These are phyloP conservation scores for Seiridium unicorne DNA, from an alignment of 2,329 filamentous ascomycete genomes.

Conservation along the genomic window DNA sequence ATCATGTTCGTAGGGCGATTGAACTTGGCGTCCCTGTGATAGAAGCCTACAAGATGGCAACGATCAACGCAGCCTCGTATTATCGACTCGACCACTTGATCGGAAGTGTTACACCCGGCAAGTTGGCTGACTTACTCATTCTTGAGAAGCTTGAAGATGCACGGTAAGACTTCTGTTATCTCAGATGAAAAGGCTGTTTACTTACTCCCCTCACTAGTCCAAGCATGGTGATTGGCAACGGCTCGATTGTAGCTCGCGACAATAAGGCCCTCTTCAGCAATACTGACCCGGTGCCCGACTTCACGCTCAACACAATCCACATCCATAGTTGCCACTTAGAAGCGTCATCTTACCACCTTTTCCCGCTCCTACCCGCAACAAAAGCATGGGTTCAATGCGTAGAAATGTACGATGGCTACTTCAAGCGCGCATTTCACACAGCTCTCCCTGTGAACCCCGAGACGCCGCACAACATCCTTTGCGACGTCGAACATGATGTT, in stretches of 20 bases:
- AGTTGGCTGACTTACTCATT: constrained; percentile 16
- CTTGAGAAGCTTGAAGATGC: constrained; percentile 14
- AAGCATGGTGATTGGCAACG: constrained; percentile 17
- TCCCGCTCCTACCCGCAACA: not conserved
- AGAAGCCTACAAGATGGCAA: constrained; percentile 19
- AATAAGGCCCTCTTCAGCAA: constrained; percentile 18
- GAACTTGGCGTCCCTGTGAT: constrained; percentile 13
- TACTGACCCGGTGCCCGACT: constrained; percentile 14
- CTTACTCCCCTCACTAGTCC: constrained; percentile 8
- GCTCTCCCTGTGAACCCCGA: constrained; percentile 5
- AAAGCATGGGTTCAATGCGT: constrained; percentile 19
- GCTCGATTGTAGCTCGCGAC: constrained; percentile 15
- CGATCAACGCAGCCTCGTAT: constrained; percentile 17
- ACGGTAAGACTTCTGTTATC: constrained; percentile 3
- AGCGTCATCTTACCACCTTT: constrained; percentile 11
- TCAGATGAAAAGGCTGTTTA: not conserved
- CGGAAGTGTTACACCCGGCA: constrained; percentile 19
- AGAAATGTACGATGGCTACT: constrained; percentile 24
- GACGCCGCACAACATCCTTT: constrained; percentile 23
- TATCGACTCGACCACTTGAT: constrained; percentile 18
- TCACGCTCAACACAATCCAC: constrained; percentile 16
- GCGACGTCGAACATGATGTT: constrained; percentile 26
- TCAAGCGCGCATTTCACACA: constrained; percentile 22
- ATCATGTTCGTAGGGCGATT: constrained; percentile 17
- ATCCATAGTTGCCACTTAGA: constrained; percentile 9